Base-by-base conservation (phyloP, 164 flowering plant genomes). In the Nymphaea thermarum region DNA sequence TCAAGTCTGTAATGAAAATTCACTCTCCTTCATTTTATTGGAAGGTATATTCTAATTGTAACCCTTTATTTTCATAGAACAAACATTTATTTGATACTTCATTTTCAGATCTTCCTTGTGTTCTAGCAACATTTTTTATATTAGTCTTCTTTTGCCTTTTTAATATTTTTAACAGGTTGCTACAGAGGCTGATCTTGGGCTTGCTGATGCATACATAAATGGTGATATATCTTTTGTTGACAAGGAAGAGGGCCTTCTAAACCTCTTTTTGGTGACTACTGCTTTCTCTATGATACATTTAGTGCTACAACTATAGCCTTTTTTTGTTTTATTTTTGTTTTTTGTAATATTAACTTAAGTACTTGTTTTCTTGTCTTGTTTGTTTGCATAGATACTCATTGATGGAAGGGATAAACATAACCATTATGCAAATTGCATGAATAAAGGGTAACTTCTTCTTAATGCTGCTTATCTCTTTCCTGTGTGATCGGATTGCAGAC, bases 181-280 rank as follows among this genome's bases (percentile, higher is more conserved):
- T 71, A 88, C 86, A 66, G 80, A 86, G 74, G 93, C 90, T 70
- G 99, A 91, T 75, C 78, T 94, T 78, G 99, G 99, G 76, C 89
- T 94, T 72, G 99, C 96, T 65, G 99, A 94, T 83, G 95, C 97
- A 65, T 94, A 80, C 66, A 82, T 94, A 44, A 85, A 90, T 79
- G 96, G 95, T 43, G 95, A 93, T 73, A 80, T 90, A 69, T 85
- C 96, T 53, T 86, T 93, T 67, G 91, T 86, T 43, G 94, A 90
- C 72, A 81, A 86, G 74, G 81, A 87, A 67, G 82, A 83, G 71
- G 96, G 97, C 53, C 88, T 94, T 71, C 75, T 85, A 44, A 84
- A 91, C 70, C 74, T 91, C 44, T 80, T 94, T 74, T 75, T 82
- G 93, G 96, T 90, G 81, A 76, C 74, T 8, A 59, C 0, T 60